phyloP scores from a whole-genome alignment of 257 asterid species.

The Thymus quinquecostatus region DNA sequence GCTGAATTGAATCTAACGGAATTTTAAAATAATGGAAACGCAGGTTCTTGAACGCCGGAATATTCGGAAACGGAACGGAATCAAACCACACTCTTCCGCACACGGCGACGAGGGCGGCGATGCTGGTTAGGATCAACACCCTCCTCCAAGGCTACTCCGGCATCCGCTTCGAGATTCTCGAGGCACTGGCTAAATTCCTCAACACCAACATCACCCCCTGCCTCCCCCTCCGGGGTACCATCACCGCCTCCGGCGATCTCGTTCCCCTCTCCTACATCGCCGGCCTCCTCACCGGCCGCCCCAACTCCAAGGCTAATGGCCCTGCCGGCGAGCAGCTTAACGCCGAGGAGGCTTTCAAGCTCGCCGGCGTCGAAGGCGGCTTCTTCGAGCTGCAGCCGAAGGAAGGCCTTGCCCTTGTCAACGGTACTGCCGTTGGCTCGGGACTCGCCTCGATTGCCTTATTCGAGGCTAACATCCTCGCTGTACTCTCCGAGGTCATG shows the following conservation, averaged over 20 bases:
- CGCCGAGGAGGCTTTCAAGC: slow-evolving; percentile 53
- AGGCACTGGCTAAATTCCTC: slow-evolving; percentile 52
- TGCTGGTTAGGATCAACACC: slow-evolving; percentile 63
- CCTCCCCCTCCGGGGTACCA: slow-evolving; percentile 61
- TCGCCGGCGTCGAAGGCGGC: slow-evolving; percentile 47
- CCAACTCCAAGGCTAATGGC: slow-evolving; percentile 58
- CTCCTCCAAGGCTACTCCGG: slow-evolving; percentile 67
- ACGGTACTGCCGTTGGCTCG: slow-evolving; percentile 64
- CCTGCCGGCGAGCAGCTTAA: slow-evolving; percentile 42
- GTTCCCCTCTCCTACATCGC: slow-evolving; percentile 64
- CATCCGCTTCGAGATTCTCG: slow-evolving; percentile 53
- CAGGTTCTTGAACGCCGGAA: slow-evolving; percentile 65
- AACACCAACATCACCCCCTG: slow-evolving; percentile 55
- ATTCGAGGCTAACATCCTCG: slow-evolving; percentile 51
- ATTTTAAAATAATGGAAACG: background rate
- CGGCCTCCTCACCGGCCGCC: slow-evolving; percentile 55
- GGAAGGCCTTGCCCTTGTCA: slow-evolving; percentile 65
- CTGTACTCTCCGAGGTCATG: slow-evolving; percentile 45
- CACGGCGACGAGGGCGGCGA: slow-evolving; percentile 59
- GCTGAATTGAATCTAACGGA: background rate
- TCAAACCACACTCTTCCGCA: slow-evolving; percentile 48
- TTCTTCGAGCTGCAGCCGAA: slow-evolving; percentile 63
- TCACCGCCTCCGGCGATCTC: slow-evolving; percentile 60
- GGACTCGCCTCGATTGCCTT: slow-evolving; percentile 56
- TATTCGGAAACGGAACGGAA: slow-evolving; percentile 53